Conservation (phyloP, 495 filamentous ascomycete species). For the Penicillium goetzii region DNA sequence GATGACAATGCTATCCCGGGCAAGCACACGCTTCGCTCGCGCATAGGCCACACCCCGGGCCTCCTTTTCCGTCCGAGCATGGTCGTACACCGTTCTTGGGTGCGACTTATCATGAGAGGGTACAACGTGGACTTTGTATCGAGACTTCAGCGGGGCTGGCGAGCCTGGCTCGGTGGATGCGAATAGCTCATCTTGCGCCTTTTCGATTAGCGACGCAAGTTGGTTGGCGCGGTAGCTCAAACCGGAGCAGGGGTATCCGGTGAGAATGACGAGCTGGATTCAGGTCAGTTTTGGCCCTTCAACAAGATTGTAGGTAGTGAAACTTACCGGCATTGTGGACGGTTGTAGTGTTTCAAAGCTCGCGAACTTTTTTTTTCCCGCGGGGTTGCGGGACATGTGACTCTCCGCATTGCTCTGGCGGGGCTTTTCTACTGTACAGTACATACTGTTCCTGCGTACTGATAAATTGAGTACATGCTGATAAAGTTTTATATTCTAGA, state of each 20-base stretch:
- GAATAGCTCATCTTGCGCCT: conserved; percentile 59
- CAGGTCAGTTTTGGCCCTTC: background rate
- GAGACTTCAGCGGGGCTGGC: conserved; percentile 49
- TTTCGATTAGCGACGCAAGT: conserved; percentile 58
- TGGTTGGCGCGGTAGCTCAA: conserved; percentile 87
- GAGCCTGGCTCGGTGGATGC: conserved; percentile 41
- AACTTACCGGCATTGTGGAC: conserved; percentile 41
- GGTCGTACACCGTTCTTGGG: conserved; percentile 53
- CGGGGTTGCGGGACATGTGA: conserved; percentile 41
- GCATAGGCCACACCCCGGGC: conserved; percentile 84
- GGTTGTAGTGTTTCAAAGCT: conserved; percentile 17
- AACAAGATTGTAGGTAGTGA: background rate
- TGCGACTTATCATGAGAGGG: conserved; percentile 54
- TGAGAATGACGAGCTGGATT: conserved; percentile 83
- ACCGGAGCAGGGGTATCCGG: conserved; percentile 90
- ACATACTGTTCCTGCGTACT: background rate
- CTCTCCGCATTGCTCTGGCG: conserved; percentile 20
- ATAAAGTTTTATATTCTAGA: too few species aligned
- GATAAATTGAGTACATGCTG: background rate
- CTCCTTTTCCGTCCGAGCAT: conserved; percentile 81
- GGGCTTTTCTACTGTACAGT: background rate
- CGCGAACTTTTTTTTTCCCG: conserved; percentile 31
- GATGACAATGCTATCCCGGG: conserved; percentile 81
- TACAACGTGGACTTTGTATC: conserved; percentile 60
- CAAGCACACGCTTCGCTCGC: conserved; percentile 81